These are phyloP conservation scores for Arabidopsis suecica DNA, from an alignment of 345 rosid genomes.

Conservation along the genomic window DNA sequence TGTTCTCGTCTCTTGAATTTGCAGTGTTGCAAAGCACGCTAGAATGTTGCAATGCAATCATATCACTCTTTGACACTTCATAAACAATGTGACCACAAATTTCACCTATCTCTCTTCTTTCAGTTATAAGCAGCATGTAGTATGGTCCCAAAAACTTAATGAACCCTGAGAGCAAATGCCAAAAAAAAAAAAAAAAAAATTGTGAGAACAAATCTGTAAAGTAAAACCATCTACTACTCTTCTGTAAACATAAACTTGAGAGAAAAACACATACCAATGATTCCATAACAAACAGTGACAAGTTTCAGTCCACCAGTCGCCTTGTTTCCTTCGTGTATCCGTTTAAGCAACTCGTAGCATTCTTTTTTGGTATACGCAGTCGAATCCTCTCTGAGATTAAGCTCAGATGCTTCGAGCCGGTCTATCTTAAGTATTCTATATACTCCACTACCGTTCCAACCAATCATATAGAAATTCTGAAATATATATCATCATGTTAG, in stretches of 20 bases:
- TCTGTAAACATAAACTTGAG: not conserved
- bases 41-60: conserved; percentile 80
- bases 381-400: conserved; percentile 79
- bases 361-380: conserved; percentile 71
- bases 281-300: conserved; percentile 88
- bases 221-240: not conserved
- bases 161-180: conserved; percentile 59
- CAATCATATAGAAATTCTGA: conserved; percentile 49
- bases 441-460: conserved; percentile 49
- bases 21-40: conserved; percentile 50
- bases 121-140: conserved; percentile 91
- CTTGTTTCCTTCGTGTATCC: conserved; percentile 92
- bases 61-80: conserved; percentile 77
- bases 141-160: conserved; percentile 96
- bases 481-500: not conserved
- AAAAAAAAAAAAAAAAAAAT: not conserved
- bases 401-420: conserved; percentile 71
- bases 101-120: conserved; percentile 84
- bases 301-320: conserved; percentile 91
- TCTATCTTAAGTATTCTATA: conserved; percentile 46
- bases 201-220: conserved; percentile 18
- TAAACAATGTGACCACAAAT: conserved; percentile 88
- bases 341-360: conserved; percentile 77
- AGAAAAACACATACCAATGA: conserved; percentile 68
- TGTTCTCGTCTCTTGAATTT: conserved; percentile 73